Base-by-base conservation (phyloP, 2,329 filamentous ascomycete genomes). In the Cryphonectria japonica region DNA sequence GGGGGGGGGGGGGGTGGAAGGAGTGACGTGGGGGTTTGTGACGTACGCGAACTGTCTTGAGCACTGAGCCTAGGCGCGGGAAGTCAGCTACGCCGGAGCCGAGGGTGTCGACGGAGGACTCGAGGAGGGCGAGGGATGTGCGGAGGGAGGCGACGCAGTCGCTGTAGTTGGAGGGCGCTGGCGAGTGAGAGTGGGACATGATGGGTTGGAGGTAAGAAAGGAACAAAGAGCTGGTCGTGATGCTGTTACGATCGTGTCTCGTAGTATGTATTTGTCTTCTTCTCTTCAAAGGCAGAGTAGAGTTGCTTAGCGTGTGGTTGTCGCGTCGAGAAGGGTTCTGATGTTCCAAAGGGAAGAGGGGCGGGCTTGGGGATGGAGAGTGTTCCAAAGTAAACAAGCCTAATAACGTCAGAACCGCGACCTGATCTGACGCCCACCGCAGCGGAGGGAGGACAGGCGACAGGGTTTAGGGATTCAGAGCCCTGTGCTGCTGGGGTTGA, bases 121-220 rank as follows among this genome's bases (percentile, higher is more conserved):
- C 85, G 76, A 91, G 87, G 76, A 86, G 88, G 71, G 84, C 84
- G 73, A 90, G 86, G n/a, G 88, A 89, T 64, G 83, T 83, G 77
- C 87, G 87, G 32, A 91, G 83, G 29, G 88, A 88, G 68, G 86
- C 79, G 72, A 91, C 88, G 81, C 88, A 90, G 80, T 88, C 86
- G 73, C 80, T 80, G 80, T 89, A 89, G 46, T 82, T 81, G 2
- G 76, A 73, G 22, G 73, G 62, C 46, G 68, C 69, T 34, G 71
- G 69, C 22, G 69, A 69, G 66, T 65, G 66, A 1, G 65, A 60
- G 46, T 71, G 46, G 6, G 69, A 71, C 69, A 72, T 71, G 57
- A 13, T 64, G 52, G 41, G 34, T 22, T 8, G 60, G 26, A 32
- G 8, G 13, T 11, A 32, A 16, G n/a, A 14, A 59, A 32, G 11